Percentiles rank a stretch among this genome's conserved stretches.
These are phyloP conservation scores for Crocinoboletus sp. DNA, from an alignment of 1,284 basidiomycete species.

Conservation along the genomic window DNA sequence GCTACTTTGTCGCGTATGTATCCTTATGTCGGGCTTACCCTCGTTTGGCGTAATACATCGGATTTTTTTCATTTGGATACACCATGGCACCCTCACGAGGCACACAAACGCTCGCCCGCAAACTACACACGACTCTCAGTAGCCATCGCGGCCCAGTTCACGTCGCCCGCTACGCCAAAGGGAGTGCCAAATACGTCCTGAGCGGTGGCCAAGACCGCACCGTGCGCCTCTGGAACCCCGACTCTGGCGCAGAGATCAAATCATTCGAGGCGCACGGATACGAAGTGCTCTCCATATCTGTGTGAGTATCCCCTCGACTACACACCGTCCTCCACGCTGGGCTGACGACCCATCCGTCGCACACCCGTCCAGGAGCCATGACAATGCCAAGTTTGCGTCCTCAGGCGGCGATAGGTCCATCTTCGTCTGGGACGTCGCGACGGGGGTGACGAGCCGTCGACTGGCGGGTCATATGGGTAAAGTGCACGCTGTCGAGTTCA, in stretches of 20 bases:
- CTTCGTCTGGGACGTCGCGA: conserved; percentile 94
- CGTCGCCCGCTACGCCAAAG: conserved; percentile 82
- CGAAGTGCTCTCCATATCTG: conserved; percentile 86
- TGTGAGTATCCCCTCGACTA: conserved; percentile 50
- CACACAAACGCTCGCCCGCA: conserved; percentile 52
- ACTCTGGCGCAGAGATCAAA: conserved; percentile 83
- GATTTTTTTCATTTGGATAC: no score
- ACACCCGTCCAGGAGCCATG: conserved; percentile 60
- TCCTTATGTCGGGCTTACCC: background rate
- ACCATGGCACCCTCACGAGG: conserved; percentile 71
- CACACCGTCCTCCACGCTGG: background rate
- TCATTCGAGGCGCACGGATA: conserved; percentile 89
- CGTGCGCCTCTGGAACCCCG: conserved; percentile 90
- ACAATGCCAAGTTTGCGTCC: conserved; percentile 92
- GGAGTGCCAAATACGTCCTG: conserved; percentile 82
- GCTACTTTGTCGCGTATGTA: background rate
- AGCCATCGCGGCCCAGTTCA: conserved; percentile 80
- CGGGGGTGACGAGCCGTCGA: conserved; percentile 76
- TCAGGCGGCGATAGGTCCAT: conserved; percentile 92
- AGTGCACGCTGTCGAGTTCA: conserved; percentile 89
- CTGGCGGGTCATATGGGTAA: conserved; percentile 88
- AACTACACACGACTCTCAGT: conserved; percentile 53
- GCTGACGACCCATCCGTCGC: background rate
- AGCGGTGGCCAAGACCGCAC: conserved; percentile 90
- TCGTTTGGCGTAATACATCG: background rate